Evolutionary conservation across 2,329 filamentous ascomycete genomes (phyloP).

Genomic region (Fusarium algeriense): DNA sequence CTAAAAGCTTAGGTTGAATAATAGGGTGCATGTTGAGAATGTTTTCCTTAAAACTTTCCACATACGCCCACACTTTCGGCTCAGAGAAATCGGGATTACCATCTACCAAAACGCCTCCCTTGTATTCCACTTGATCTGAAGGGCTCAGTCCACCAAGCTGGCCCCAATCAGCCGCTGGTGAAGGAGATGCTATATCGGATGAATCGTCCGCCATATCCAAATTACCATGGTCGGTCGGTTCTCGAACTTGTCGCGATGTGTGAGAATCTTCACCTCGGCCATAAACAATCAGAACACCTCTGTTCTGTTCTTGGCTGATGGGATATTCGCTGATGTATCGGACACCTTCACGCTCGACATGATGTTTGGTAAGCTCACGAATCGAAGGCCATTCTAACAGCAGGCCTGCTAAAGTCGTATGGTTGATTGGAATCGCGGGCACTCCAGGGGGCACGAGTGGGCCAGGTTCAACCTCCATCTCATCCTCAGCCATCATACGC

Average conservation of each 20-base stretch:
- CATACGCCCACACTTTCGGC: conserved; percentile 64
- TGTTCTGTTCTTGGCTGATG: conserved; percentile 78
- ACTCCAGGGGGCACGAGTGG: conserved; percentile 67
- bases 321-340: conserved; percentile 77
- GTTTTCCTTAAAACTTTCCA: conserved; percentile 69
- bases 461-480: conserved; percentile 54
- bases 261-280: conserved; percentile 82
- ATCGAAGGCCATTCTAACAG: conserved; percentile 82
- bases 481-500: conserved; percentile 53
- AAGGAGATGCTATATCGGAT: conserved; percentile 65
- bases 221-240: conserved; percentile 54
- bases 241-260: conserved; percentile 62
- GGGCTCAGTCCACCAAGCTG: conserved; percentile 66
- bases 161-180: conserved; percentile 69
- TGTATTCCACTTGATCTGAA: conserved; percentile 55
- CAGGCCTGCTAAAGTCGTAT: conserved; percentile 88
- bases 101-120: conserved; percentile 55
- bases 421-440: conserved; percentile 82
- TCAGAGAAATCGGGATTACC: conserved; percentile 68
- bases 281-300: conserved; percentile 80
- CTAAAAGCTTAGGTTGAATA: conserved; percentile 66
- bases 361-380: conserved; percentile 68
- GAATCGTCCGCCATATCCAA: conserved; percentile 61
- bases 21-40: conserved; percentile 76
- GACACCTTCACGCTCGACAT: conserved; percentile 63